Percentiles rank a stretch among this genome's conserved stretches.
phyloP scores from a whole-genome alignment of 2,329 filamentous ascomycete species.

The Colletotrichum lupini region DNA sequence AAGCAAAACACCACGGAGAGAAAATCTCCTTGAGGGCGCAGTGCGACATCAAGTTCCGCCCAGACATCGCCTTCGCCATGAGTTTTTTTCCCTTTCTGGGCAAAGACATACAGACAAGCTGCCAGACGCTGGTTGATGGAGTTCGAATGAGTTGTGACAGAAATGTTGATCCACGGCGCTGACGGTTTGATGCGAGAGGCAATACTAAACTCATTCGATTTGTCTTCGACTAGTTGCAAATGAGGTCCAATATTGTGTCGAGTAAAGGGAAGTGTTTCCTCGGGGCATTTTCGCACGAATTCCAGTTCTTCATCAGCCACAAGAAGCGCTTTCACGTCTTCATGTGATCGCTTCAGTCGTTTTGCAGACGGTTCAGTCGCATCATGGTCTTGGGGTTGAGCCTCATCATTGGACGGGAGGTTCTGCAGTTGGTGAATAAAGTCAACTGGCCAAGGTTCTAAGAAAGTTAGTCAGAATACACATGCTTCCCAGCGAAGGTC shows the following conservation, averaged over 20 bases:
- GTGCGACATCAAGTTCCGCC: constrained; percentile 44
- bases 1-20: constrained; percentile 47
- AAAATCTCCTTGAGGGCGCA: constrained; percentile 42
- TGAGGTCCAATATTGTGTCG: constrained; percentile 12
- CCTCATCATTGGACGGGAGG: background rate
- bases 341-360: constrained; percentile 13
- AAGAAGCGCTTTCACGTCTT: background rate
- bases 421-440: constrained; percentile 15
- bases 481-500: background rate
- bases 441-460: constrained; percentile 28
- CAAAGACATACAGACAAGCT: constrained; percentile 31
- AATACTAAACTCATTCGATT: constrained; percentile 9
- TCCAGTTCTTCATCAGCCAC: constrained; percentile 18
- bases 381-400: background rate
- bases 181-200: background rate
- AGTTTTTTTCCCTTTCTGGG: constrained; percentile 30
- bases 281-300: constrained; percentile 19
- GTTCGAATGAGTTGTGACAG: constrained; percentile 6
- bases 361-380: constrained; percentile 11
- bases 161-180: background rate
- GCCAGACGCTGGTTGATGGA: background rate
- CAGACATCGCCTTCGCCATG: constrained; percentile 44
- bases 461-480: background rate
- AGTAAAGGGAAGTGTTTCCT: background rate
- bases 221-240: background rate